Base-by-base conservation (phyloP, 192 early-diverging fungal genomes). In the Kickxella alabastrina region DNA sequence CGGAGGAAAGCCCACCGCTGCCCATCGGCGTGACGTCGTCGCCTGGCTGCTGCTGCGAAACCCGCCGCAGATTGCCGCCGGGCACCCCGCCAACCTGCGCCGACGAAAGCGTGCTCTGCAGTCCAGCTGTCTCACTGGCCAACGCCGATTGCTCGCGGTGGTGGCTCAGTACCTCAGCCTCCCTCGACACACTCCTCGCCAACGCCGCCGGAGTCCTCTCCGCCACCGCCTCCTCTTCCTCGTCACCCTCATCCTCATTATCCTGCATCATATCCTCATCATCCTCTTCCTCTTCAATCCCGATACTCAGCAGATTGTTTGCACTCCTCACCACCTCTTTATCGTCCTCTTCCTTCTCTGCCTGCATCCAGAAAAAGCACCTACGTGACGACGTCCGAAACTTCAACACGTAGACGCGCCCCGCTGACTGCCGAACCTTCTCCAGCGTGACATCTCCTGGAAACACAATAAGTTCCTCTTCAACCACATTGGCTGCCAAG, bases 281-380 rank as follows among this genome's bases (percentile, higher is more conserved):
- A 2, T 57, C 57, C 24, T 49, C 45, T 3, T 47, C 49, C 3
- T 24, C 31, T 3, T 49, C 56, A 9, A 34, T 56, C 7, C 40
- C 58, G 17, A 26, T 73, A 41, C 76, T 82, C 39, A 90, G 75
- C 42, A 83, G 45, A 9, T 59, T 35, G 52, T 88, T 92, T 32
- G 87, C 78, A 14, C 64, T 61, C 17, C 54, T 54, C 9, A 80
- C 66, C n/a, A 85, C 50, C 41, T 77, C 76, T 12, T 65, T 49
- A 64, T 89, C 88, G 26, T 71, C 75, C 14, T 79, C 76, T 14
- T 77, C 65, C 38, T 85, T 82, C 5, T 67, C 56, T 34, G 79
- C 81, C 60, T 93, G 91, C 75, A 90, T 80, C 91, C 91, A 93
- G 49, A 87, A 91, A 58, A 93, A 92, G 42, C 83, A 51, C 23